These are phyloP conservation scores for Diospyros lotus DNA, from an alignment of 148 eudicot species.

Conservation along the genomic window DNA sequence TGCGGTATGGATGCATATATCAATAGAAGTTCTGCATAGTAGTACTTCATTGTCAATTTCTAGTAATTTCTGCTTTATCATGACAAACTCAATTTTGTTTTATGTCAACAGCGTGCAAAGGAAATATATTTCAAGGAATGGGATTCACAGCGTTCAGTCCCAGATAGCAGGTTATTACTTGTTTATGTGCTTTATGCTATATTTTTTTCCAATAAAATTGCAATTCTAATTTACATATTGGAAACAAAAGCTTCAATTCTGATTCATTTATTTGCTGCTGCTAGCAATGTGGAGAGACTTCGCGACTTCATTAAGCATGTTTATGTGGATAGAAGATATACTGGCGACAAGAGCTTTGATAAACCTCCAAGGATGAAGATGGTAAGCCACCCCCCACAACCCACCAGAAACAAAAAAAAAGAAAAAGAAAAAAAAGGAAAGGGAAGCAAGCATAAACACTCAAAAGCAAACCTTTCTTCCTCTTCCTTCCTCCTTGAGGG, in stretches of 20 bases:
- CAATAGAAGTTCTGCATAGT: background rate
- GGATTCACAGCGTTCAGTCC: constrained; percentile 72
- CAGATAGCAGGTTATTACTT: constrained; percentile 74
- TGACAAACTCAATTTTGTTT: background rate
- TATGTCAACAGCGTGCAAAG: constrained; percentile 56
- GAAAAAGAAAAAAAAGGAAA: background rate
- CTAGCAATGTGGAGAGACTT: constrained; percentile 78
- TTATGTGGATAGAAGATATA: constrained; percentile 85
- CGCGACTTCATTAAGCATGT: constrained; percentile 92
- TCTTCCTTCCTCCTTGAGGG: background rate
- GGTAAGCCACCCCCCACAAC: constrained; percentile 29
- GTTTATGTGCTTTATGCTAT: background rate
- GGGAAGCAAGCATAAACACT: background rate
- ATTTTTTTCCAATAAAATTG: too few relatives aligned
- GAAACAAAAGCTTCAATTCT: constrained; percentile 10
- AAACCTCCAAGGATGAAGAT: constrained; percentile 61
- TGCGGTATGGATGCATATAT: constrained; percentile 46
- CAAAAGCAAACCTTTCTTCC: too few relatives aligned
- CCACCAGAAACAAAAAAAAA: background rate
- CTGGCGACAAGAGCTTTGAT: constrained; percentile 74
- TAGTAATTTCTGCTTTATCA: constrained; percentile 8
- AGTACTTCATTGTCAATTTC: background rate
- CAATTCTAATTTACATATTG: background rate
- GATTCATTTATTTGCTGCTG: constrained; percentile 20
- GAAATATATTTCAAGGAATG: constrained; percentile 89